Base-by-base conservation (phyloP, 495 filamentous ascomycete genomes). In the Talaromyces proteolyticus region DNA sequence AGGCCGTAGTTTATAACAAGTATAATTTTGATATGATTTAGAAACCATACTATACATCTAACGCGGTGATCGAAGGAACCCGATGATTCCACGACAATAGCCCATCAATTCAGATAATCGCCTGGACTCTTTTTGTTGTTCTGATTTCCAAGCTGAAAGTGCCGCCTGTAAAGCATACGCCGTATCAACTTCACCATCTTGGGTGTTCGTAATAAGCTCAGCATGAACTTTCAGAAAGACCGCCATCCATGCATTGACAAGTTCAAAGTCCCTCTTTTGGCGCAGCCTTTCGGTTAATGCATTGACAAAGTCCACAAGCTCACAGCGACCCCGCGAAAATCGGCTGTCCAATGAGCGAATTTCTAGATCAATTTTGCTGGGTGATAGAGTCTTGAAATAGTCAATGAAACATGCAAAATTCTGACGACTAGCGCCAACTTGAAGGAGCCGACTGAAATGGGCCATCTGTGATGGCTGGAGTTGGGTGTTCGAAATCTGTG, bases 161-260 rank as follows among this genome's bases (percentile, higher is more conserved):
- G 72, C 78, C 8, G 65, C 62, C 49, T 61, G 73, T 46, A 92
- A 57, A 14, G 69, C 69, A 19, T 47, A 53, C 39, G 57, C 49
- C 40, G 64, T 55, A 38, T 54, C 34, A 56, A 62, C 63, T 77
- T 70, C 48, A 73, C 59, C 51, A 56, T 64, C 62, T 76, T 68
- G 47, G 71, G 75, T 72, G 22, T 65, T 54, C 2, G 62, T 62
- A 8, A 86, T 65, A 11, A 75, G 66, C 50, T 85, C 84, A 7
- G 75, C 76, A 66, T 96, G 90, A 29, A 92, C 63, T 44, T 84
- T 79, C 48, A 98, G 57, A 57, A 96, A 93, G 0, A 96, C 91
- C 14, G 83, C 80, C 87, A 98, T 95, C 93, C 94, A 98, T 8
- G 89, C 89, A 67, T 96, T 90, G 37, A 88, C 84, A 42, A 98